phyloP scores from a whole-genome alignment of 1,284 basidiomycete genomes.

The Leccinum huronense region DNA sequence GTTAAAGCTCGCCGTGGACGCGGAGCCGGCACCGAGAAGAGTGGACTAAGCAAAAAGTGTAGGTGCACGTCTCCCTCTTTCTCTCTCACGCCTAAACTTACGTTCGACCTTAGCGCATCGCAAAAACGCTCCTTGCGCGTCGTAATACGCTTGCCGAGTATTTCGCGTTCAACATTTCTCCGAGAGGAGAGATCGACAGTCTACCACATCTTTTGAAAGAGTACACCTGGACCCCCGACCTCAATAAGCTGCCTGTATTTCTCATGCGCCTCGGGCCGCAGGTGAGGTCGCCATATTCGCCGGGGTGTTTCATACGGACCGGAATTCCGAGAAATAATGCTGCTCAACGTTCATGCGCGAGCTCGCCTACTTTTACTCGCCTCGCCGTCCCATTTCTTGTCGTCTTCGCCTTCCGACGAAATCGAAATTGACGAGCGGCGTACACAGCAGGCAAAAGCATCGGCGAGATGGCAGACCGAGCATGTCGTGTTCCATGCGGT shows the following conservation, averaged over 20 bases:
- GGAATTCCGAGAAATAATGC: constrained; percentile 83
- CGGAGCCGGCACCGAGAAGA: constrained; percentile 58
- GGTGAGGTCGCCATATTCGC: constrained; percentile 41
- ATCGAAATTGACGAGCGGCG: constrained; percentile 23
- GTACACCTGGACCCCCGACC: constrained; percentile 69
- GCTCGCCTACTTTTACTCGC: constrained; percentile 87
- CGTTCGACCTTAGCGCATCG: constrained; percentile 50
- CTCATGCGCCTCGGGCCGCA: constrained; percentile 84
- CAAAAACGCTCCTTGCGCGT: constrained; percentile 52
- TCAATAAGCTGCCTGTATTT: constrained; percentile 83
- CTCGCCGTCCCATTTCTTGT: constrained; percentile 36
- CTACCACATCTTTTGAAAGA: constrained; percentile 83
- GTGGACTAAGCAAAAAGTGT: constrained; percentile 52
- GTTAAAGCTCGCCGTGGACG: constrained; percentile 76
- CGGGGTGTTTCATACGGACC: constrained; percentile 44
- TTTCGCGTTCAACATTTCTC: constrained; percentile 75
- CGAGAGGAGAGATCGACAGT: constrained; percentile 64
- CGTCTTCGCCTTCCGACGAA: constrained; percentile 28
- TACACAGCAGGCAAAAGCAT: constrained; percentile 45
- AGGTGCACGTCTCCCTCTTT: constrained; percentile 52
- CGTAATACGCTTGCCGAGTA: constrained; percentile 93
- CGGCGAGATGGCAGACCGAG: constrained; percentile 78
- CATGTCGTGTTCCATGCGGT: constrained; percentile 85
- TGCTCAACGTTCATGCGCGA: constrained; percentile 86
- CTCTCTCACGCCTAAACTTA: constrained; percentile 1